Conservation (phyloP, 306 rosid genomes). For the Sechiopsis laciniata region DNA sequence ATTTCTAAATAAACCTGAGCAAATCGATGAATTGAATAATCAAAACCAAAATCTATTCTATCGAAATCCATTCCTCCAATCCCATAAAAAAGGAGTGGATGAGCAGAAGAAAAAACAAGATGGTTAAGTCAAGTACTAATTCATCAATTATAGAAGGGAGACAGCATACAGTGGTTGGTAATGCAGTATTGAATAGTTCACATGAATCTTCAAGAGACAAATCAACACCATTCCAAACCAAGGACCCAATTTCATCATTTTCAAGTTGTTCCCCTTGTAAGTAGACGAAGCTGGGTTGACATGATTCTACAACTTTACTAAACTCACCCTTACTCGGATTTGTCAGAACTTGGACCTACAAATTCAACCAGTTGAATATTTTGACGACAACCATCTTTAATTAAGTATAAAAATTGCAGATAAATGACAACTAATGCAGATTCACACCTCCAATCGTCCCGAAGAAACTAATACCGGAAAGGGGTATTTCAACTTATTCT, state of each 20-base stretch:
- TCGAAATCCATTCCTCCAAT: constrained; percentile 12
- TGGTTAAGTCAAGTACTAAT: neutral
- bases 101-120: neutral
- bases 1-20: constrained; percentile 84
- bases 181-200: constrained; percentile 56
- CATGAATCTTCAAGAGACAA: constrained; percentile 52
- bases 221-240: constrained; percentile 69
- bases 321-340: constrained; percentile 78
- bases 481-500: constrained; percentile 42
- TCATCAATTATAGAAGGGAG: constrained; percentile 21
- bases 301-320: constrained; percentile 51
- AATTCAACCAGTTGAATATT: constrained; percentile 24
- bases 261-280: constrained; percentile 78
- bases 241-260: constrained; percentile 64
- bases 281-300: constrained; percentile 71
- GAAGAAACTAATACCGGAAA: constrained; percentile 68
- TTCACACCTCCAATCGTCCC: constrained; percentile 86
- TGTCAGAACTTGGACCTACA: constrained; percentile 65
- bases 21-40: constrained; percentile 24
- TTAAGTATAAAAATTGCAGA: constrained; percentile 5
- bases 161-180: constrained; percentile 72
- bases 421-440: constrained; percentile 16
- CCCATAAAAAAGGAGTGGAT: neutral
- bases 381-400: constrained; percentile 1
- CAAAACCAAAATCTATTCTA: constrained; percentile 20